Percentiles rank a stretch among this genome's conserved stretches.
Evolutionary conservation across 2,329 filamentous ascomycete species (phyloP).

Genomic region (Xylaria sp.): DNA sequence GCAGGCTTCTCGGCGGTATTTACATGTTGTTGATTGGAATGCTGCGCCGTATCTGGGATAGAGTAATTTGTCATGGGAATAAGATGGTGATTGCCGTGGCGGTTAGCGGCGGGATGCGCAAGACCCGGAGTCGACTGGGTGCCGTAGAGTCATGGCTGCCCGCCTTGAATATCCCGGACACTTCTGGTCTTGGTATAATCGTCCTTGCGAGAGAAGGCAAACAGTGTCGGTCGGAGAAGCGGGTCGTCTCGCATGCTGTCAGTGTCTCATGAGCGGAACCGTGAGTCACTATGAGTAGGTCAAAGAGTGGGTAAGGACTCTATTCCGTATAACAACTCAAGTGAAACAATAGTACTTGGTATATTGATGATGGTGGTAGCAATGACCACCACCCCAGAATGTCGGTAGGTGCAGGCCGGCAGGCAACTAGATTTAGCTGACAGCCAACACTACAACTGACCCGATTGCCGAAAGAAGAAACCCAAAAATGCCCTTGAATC

Average conservation of each 20-base stretch:
- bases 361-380: neutral
- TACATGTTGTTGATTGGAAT: neutral
- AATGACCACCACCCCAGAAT: neutral
- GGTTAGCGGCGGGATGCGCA: constrained; percentile 7
- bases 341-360: neutral
- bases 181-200: neutral
- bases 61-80: neutral
- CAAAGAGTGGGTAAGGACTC: neutral
- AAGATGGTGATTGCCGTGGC: neutral
- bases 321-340: neutral
- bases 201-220: constrained; percentile 2
- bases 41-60: neutral
- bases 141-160: constrained; percentile 1
- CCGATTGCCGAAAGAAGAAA: neutral
- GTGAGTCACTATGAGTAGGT: constrained; percentile 21
- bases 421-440: neutral
- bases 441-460: neutral
- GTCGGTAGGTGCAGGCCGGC: neutral
- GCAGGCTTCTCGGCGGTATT: neutral
- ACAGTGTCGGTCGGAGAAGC: constrained; percentile 11
- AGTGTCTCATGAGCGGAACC: constrained; percentile 1
- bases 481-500: constrained; percentile 21
- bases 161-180: constrained; percentile 6
- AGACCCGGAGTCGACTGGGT: constrained; percentile 3
- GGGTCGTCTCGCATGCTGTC: constrained; percentile 15